Evolutionary conservation across 140 eudicot species (phyloP), one percentile per base, ranked within the genome.

Genomic region (Erigeron philadelphicus): DNA sequence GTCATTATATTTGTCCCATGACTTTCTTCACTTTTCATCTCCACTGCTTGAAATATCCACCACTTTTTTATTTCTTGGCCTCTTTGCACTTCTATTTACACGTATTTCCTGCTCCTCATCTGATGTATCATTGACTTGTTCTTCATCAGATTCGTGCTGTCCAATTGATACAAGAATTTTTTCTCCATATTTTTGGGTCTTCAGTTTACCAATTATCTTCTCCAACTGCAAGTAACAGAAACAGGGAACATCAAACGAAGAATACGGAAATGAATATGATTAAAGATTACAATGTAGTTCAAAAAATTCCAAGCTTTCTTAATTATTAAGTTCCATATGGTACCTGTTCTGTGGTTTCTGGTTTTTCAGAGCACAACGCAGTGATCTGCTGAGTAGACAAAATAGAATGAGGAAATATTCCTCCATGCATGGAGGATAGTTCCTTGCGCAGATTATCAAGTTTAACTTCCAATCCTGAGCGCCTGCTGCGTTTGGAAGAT

Each of bases 371-470:
- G 73, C 88, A 73, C 45, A 93, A 81, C 66, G 66, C 46, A 79
- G 70, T 72, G 67, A 93, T 86, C 70, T 93, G 96, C 81, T 89
- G 98, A 41, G 95, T 80, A 61, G 98, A 89, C 75, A 93, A 73
- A 44, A 93, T 81, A 18, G 98, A 89, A 68, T 93, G 98, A 72
- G 96, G 98, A 66, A 93, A 89, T 83, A 93, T 85, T 65, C 96
- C 95, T 44, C 96, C 96, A 67, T 93, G 82, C 64, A n/a, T 60
- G 6, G 87, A 76, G 18, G 98, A 84, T 18, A 93, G 82, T 70
- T 93, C 94, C 79, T 86, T 93, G 9, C 98, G 84, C 42, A 93
- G 67, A 76, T 89, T 82, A 63, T 93, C 98, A 55, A 93, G 94
- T 78, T 84, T 82, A 35, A 72, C 62, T 68, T 86, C 96, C 84